phyloP scores from a whole-genome alignment of 345 rosid species.

The Limnanthes douglasii region DNA sequence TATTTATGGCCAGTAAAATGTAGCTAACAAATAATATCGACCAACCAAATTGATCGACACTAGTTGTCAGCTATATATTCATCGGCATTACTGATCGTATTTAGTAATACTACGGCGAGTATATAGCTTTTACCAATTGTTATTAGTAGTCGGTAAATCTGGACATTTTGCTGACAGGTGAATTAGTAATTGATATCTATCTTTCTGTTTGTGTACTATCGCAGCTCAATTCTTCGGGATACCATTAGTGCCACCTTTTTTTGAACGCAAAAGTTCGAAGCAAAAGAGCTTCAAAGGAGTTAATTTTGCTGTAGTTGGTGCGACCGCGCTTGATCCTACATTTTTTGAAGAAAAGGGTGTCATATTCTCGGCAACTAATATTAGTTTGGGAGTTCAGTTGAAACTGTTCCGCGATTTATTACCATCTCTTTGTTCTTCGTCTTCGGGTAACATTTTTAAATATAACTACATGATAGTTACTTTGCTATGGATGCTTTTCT shows the following conservation, averaged over 20 bases:
- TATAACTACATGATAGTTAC: not conserved
- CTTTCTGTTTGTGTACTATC: not conserved
- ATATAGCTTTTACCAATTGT: too few relatives aligned
- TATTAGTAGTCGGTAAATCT: too few relatives aligned
- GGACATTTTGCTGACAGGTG: too few relatives aligned
- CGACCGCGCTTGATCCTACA: conserved; percentile 13
- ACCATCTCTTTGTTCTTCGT: conserved; percentile 11
- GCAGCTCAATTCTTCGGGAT: conserved; percentile 19
- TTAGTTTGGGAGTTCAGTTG: conserved; percentile 15
- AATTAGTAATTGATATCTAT: too few relatives aligned
- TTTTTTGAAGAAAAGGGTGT: conserved; percentile 13
- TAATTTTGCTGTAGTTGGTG: conserved; percentile 26
- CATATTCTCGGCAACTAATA: not conserved
- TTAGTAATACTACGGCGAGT: too few relatives aligned
- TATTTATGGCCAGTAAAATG: too few relatives aligned
- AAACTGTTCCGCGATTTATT: conserved; percentile 12
- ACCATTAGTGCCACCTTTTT: conserved; percentile 14
- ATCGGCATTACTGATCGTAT: too few relatives aligned
- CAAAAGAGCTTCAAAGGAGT: conserved; percentile 11
- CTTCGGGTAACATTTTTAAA: conserved; percentile 9
- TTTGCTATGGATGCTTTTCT: not conserved
- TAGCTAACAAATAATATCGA: too few relatives aligned
- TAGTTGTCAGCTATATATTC: too few relatives aligned
- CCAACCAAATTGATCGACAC: too few relatives aligned
- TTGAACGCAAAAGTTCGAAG: conserved; percentile 4